Evolutionary conservation across 176 grass and related monocot genomes (phyloP).

Genomic region (Melocanna baccifera): DNA sequence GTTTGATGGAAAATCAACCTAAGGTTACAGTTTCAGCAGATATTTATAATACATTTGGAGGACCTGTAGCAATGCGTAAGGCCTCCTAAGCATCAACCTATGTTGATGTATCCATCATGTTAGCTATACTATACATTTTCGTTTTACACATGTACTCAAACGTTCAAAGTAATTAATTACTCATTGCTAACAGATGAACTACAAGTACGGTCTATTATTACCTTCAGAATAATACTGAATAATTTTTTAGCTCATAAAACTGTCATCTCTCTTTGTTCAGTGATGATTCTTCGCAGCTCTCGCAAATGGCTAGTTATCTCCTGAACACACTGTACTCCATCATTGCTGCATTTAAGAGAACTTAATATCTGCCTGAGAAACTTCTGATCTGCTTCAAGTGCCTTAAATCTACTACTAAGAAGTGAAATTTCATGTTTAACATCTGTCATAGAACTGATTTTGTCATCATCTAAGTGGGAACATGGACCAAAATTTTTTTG

Average conservation of each 20-base stretch:
- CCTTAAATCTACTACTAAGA: conserved; percentile 51
- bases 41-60: background rate
- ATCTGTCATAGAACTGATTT: conserved; percentile 2
- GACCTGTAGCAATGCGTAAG: background rate
- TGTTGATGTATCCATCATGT: background rate
- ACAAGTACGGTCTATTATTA: conserved; percentile 26
- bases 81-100: background rate
- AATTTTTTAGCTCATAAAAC: conserved; percentile 15
- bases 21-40: background rate
- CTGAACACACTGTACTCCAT: conserved; percentile 44
- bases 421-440: conserved; percentile 49
- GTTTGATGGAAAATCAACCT: background rate
- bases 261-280: conserved; percentile 36
- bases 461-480: conserved; percentile 17
- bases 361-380: conserved; percentile 58
- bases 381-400: conserved; percentile 61
- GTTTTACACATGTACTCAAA: background rate
- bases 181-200: background rate
- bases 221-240: conserved; percentile 29
- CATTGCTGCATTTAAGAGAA: conserved; percentile 50
- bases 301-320: conserved; percentile 63
- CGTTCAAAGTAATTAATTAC: background rate
- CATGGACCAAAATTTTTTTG: conserved; percentile 9
- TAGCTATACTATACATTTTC: conserved; percentile 8
- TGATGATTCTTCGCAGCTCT: conserved; percentile 50